Percentiles rank a stretch among this genome's conserved stretches.
Conservation (phyloP, 345 rosid genomes). For the Arabidopsis arenosa region DNA sequence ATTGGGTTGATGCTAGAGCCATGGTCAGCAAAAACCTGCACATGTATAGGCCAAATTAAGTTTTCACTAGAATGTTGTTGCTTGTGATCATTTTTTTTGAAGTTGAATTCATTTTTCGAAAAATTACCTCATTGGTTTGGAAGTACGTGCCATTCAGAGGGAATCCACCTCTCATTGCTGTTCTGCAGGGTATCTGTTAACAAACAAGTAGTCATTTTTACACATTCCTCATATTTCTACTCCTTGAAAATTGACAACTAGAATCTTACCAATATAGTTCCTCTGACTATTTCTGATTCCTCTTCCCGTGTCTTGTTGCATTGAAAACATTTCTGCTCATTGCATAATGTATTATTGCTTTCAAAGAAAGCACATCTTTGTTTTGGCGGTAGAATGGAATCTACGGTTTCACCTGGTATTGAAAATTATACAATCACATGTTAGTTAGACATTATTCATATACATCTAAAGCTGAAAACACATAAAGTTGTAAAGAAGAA, state of each 20-base stretch:
- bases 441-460: not conserved
- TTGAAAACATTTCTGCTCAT: constrained; percentile 62
- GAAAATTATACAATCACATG: not conserved
- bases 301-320: constrained; percentile 77
- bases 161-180: constrained; percentile 92
- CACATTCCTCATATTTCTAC: not conserved
- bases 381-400: constrained; percentile 65
- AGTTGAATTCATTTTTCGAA: not conserved
- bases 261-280: constrained; percentile 76
- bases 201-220: constrained; percentile 2
- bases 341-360: constrained; percentile 53
- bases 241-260: not conserved
- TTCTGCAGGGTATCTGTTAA: constrained; percentile 86
- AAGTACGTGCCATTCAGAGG: constrained; percentile 96
- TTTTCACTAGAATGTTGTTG: not conserved
- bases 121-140: constrained; percentile 83
- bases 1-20: constrained; percentile 76
- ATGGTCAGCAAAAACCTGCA: constrained; percentile 94
- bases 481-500: not conserved
- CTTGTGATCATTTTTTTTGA: not conserved
- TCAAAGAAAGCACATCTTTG: constrained; percentile 57
- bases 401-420: constrained; percentile 74
- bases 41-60: constrained; percentile 15
- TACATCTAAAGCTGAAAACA: constrained; percentile 9
- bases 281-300: constrained; percentile 70